These are phyloP conservation scores for Pythium utonaiense DNA, from an alignment of 352 stramenopile species.

Conservation along the genomic window DNA sequence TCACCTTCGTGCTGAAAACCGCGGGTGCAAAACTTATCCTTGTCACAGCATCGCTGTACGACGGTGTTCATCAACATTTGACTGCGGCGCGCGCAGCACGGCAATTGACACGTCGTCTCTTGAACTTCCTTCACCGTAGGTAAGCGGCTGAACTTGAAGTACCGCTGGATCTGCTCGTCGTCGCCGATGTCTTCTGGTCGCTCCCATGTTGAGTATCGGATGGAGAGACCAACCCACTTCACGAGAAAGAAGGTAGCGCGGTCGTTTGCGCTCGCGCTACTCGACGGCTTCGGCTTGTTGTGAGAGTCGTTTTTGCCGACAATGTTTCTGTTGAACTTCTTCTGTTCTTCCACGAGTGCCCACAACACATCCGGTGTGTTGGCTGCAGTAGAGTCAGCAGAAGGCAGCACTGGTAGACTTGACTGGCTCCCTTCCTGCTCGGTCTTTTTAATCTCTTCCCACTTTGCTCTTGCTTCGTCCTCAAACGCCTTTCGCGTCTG, in stretches of 20 bases:
- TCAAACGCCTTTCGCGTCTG: conserved; percentile 51
- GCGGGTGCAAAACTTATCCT: conserved; percentile 83
- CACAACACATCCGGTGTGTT: conserved; percentile 53
- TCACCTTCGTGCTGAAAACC: conserved; percentile 66
- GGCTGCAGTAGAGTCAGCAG: neutral
- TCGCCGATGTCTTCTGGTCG: conserved; percentile 86
- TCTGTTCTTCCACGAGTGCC: conserved; percentile 41
- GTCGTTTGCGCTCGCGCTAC: conserved; percentile 24
- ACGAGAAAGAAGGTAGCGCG: conserved; percentile 84
- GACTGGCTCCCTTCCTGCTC: neutral
- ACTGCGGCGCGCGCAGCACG: conserved; percentile 79
- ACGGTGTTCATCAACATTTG: conserved; percentile 48
- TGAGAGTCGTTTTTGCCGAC: conserved; percentile 19
- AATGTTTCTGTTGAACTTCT: conserved; percentile 71
- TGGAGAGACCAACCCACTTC: conserved; percentile 84
- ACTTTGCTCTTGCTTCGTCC: conserved; percentile 13
- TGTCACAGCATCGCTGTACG: conserved; percentile 60
- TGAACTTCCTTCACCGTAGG: conserved; percentile 79
- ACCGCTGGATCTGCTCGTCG: conserved; percentile 85
- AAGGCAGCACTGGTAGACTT: neutral
- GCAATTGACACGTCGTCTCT: conserved; percentile 80
- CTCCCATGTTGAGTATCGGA: conserved; percentile 87
- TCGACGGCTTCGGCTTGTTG: conserved; percentile 6
- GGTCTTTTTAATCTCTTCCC: neutral
- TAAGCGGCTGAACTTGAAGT: conserved; percentile 86